Evolutionary conservation across 2,329 filamentous ascomycete genomes (phyloP), one percentile per base, ranked within the genome.

Genomic region (Epichloe brachyelytri): DNA sequence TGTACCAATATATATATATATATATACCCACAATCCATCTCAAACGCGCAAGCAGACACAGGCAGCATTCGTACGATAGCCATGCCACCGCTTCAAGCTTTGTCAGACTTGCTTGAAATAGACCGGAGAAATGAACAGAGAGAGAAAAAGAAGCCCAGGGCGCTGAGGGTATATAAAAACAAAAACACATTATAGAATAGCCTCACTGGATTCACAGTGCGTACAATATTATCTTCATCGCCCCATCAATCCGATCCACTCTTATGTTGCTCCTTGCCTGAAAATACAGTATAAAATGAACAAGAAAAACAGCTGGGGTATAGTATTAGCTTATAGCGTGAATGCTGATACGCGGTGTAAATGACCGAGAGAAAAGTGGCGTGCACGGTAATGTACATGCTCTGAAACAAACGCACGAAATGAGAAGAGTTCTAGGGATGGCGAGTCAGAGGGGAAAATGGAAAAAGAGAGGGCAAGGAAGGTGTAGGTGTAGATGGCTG

Each of bases 141-240:
- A 33, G 3, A 33, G 5, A 33, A 20, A 36, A 36, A 15, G 17
- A 43, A 47, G 7, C 38, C 48, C 45, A 48, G 36, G 20, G 26
- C 47, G 43, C 44, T 36, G 48, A 45, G 51, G 51, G 51, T 53
- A 53, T 51, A 51, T 49, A 52, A 51, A 53, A 48, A 46, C 10
- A 50, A 52, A 51, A 51, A 50, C 46, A 53, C 36, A 49, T 52
- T 43, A 46, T 15, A 39, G 5, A 45, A 53, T 38, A 48, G 40
- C 36, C 19, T 36, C 17, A 33, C 5, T 43, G 12, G 15, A 11
- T 20, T 11, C 17, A 14, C 46, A 38, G 33, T 44, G 30, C 26
- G 17, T 20, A 26, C 19, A n/a, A 30, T 14, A 20, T 43, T 34
- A 22, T 30, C 12, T 41, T 45, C 20, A 19, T 44, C 17, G 20